Conservation (phyloP, 2,329 filamentous ascomycete genomes). For the Nigrospora osmanthi region DNA sequence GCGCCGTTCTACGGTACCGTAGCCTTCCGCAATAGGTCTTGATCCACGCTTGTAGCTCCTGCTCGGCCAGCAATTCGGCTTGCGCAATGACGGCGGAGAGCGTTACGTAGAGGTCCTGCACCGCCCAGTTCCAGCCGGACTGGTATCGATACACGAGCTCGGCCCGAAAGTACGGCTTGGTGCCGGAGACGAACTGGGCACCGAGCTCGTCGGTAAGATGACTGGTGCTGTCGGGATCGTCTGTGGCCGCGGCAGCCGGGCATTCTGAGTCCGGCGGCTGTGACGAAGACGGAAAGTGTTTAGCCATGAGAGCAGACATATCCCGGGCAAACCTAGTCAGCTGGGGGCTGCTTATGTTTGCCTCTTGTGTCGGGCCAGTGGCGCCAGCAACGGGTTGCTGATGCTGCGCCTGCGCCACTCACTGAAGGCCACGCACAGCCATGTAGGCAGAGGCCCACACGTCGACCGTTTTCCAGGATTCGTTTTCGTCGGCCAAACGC, state of each 20-base stretch:
- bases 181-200: neutral
- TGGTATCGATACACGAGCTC: neutral
- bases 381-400: neutral
- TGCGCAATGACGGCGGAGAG: neutral
- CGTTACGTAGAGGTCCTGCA: neutral
- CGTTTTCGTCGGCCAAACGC: neutral
- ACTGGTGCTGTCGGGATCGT: neutral
- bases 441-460: too few species aligned
- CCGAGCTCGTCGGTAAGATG: neutral
- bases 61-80: neutral
- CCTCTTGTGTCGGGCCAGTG: too few species aligned
- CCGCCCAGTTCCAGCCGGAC: neutral
- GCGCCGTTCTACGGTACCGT: neutral
- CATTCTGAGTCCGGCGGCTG: too few species aligned
- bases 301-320: neutral
- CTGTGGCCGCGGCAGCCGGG: neutral
- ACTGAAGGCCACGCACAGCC: too few species aligned
- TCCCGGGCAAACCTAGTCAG: neutral
- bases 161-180: neutral
- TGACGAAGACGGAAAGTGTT: neutral
- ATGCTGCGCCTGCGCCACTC: constrained; percentile 21
- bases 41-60: neutral
- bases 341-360: neutral
- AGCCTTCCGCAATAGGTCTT: neutral
- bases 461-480: too few species aligned